Evolutionary conservation across 2,329 filamentous ascomycete genomes (phyloP).

Genomic region (Xylaria sp.): DNA sequence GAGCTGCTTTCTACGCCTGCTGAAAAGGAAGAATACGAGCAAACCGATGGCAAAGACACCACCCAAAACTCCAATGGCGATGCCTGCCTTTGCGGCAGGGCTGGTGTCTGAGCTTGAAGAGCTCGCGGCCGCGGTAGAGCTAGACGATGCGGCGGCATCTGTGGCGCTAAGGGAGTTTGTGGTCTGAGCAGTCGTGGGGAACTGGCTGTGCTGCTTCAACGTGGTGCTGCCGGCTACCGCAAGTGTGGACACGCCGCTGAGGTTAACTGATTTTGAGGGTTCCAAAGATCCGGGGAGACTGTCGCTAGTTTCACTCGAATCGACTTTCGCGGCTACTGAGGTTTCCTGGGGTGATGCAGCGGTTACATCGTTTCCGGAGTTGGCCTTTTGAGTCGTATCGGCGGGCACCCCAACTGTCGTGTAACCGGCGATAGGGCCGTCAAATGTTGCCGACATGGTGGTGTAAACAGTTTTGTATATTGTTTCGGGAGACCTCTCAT

Average conservation of each 20-base stretch:
- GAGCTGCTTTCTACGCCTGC: conserved; percentile 75
- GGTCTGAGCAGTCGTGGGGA: conserved; percentile 42
- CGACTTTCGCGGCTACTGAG: conserved; percentile 8
- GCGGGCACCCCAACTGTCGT: conserved; percentile 51
- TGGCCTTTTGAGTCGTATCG: conserved; percentile 38
- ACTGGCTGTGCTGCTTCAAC: conserved; percentile 21
- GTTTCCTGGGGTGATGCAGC: conserved; percentile 30
- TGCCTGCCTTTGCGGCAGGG: conserved; percentile 75
- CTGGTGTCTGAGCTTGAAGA: conserved; percentile 42
- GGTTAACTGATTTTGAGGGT: conserved; percentile 32
- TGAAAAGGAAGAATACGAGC: conserved; percentile 78
- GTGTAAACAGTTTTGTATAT: conserved; percentile 55
- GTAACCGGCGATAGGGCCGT: conserved; percentile 57
- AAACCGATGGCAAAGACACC: conserved; percentile 73
- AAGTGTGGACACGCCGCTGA: conserved; percentile 28
- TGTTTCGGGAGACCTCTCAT: conserved; percentile 45
- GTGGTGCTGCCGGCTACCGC: conserved; percentile 27
- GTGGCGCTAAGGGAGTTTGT: conserved; percentile 28
- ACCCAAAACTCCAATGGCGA: conserved; percentile 83
- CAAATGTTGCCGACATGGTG: conserved; percentile 56
- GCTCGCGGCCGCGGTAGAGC: conserved; percentile 41
- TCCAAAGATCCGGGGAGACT: conserved; percentile 32
- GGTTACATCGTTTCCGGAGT: conserved; percentile 26
- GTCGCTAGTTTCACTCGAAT: conserved; percentile 14
- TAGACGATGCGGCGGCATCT: conserved; percentile 40